Conservation (phyloP, 1,284 basidiomycete species). For the Boletus nobilissimus region DNA sequence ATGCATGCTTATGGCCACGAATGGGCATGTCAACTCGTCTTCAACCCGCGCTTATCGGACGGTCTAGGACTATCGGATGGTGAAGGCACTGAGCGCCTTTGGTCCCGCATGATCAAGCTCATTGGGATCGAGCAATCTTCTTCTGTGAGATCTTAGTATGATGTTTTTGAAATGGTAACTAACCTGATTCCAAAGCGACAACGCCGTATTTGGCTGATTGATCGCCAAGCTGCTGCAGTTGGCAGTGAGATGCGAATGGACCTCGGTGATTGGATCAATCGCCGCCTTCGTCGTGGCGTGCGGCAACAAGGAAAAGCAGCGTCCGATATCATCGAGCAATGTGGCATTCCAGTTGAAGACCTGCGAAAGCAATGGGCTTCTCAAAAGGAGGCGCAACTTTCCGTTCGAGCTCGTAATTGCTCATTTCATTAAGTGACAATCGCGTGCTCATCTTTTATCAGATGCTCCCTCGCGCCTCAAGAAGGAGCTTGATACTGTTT, state of each 20-base stretch:
- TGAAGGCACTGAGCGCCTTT: not conserved
- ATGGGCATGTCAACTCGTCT: slow-evolving; percentile 4
- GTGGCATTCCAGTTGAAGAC: slow-evolving; percentile 22
- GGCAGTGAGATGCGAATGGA: slow-evolving; percentile 32
- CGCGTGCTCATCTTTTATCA: slow-evolving; percentile 17
- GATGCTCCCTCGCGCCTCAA: slow-evolving; percentile 49
- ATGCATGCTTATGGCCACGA: not conserved
- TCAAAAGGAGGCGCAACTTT: slow-evolving; percentile 28
- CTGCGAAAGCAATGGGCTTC: slow-evolving; percentile 46
- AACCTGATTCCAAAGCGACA: slow-evolving; percentile 36
- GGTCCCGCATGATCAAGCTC: not conserved
- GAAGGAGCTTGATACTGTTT: slow-evolving; percentile 51
- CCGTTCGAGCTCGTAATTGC: not conserved
- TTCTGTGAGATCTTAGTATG: not conserved
- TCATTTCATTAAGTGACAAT: no score
- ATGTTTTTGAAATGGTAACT: not conserved
- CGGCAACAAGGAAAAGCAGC: no score
- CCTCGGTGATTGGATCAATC: slow-evolving; percentile 46
- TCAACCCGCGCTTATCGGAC: not conserved
- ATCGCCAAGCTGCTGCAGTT: slow-evolving; percentile 40
- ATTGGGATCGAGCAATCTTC: not conserved
- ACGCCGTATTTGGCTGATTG: slow-evolving; percentile 44
- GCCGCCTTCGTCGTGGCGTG: no score
- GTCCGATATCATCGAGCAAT: no score
- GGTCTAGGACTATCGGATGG: not conserved